Evolutionary conservation across 1,139 yeast genomes (phyloP), one percentile per base, ranked within the genome.

Genomic region (Sugiyamaella grinbergsii): DNA sequence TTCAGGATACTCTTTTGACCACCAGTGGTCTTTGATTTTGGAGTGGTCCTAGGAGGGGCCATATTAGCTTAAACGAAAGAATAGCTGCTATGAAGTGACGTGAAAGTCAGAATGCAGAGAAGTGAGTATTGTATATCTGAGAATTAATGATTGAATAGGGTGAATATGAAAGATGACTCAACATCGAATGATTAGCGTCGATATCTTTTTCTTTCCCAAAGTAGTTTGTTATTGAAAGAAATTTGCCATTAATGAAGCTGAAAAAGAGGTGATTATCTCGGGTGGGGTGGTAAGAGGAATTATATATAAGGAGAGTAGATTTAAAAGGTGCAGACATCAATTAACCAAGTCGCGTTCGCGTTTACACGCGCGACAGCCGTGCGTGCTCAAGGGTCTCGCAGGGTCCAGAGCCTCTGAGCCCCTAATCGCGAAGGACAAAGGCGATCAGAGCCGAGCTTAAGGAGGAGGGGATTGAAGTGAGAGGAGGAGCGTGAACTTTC

Each of bases 1-100:
- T 52, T 59, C 32, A 61, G 54, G 43, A 61, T 47, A 6, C 61
- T 52, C 45, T 54, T 58, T 49, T 60, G 63, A n/a, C 44, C 52
- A 7, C 22, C 41, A 23, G 18, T 36, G 13, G 23, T 22, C 26
- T 42, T 42, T 4, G 47, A 29, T 28, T 33, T 34, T n/a, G 47
- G 41, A 5, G 41, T 37, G 13, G 36, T 43, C n/a, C 26, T 34
- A 15, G 41, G 41, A 19, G 40, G 40, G 11, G 47, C 26, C 41
- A 43, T 43, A 16, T 33, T 33, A 22, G 33, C 6, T 18, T 34
- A 13, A 34, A 19, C 13, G 7, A 34, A 34, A 20, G 11, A 11
- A 26, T 26, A 11, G 10, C 29, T 26, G 10, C 29, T 26, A 8
- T 26, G 8, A n/a, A n/a, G n/a, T n/a, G n/a, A n/a, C n/a, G n/a